Evolutionary conservation across 1,284 basidiomycete species (phyloP).

Genomic region (Porodaedalea pini): DNA sequence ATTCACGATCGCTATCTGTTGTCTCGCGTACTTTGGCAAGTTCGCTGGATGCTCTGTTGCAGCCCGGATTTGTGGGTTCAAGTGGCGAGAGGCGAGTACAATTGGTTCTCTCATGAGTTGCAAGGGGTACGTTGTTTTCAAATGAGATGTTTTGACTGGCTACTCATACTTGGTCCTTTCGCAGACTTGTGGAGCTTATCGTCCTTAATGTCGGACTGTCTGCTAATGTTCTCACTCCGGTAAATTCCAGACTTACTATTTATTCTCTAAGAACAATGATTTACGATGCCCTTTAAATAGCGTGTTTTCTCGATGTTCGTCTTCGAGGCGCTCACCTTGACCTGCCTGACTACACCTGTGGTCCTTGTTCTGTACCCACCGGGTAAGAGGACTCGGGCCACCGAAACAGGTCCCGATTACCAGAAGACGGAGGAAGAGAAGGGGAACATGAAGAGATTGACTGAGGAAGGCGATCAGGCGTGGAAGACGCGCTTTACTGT

Average conservation of each 20-base stretch:
- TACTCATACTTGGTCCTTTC: no score
- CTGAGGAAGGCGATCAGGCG: slow-evolving; percentile 26
- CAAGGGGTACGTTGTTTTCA: slow-evolving; percentile 50
- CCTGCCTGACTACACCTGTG: slow-evolving; percentile 86
- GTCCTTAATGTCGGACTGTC: slow-evolving; percentile 71
- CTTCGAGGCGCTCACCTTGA: slow-evolving; percentile 80
- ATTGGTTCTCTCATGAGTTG: slow-evolving; percentile 73
- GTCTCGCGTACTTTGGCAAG: slow-evolving; percentile 56
- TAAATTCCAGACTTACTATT: slow-evolving; percentile 26
- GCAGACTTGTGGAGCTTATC: slow-evolving; percentile 52
- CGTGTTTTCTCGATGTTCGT: slow-evolving; percentile 89
- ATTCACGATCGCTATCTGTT: slow-evolving; percentile 50
- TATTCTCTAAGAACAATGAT: slow-evolving; percentile 3
- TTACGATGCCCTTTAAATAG: no score
- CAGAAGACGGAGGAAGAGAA: slow-evolving; percentile 28
- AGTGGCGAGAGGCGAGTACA: slow-evolving; percentile 56
- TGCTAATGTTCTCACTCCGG: slow-evolving; percentile 70
- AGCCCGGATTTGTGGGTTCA: slow-evolving; percentile 52
- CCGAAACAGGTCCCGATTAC: slow-evolving; percentile 46
- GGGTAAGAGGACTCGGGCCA: slow-evolving; percentile 31
- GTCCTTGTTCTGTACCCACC: slow-evolving; percentile 78
- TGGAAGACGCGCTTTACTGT: slow-evolving; percentile 67
- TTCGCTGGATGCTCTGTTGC: slow-evolving; percentile 54
- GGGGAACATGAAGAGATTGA: slow-evolving; percentile 6
- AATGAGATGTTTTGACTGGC: no score